Evolutionary conservation across 2,329 filamentous ascomycete species (phyloP).

Genomic region (Mariannaea sp.): DNA sequence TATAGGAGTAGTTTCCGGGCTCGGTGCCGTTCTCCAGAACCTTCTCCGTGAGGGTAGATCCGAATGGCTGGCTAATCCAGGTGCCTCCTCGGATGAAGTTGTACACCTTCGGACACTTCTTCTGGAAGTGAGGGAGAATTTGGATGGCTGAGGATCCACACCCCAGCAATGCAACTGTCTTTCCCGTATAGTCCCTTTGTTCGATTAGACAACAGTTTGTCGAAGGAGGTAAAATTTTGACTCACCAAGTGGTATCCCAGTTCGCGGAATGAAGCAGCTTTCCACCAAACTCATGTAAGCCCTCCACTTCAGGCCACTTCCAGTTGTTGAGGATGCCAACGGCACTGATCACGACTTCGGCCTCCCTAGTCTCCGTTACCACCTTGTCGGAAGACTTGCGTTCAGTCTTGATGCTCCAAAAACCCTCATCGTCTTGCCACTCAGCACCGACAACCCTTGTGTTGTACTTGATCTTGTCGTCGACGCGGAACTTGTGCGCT

Average conservation of each 20-base stretch:
- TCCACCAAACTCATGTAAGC: not conserved
- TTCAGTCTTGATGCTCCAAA: not conserved
- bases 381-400: not conserved
- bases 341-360: constrained; percentile 1
- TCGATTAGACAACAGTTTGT: not conserved
- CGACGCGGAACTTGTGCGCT: constrained; percentile 64
- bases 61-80: constrained; percentile 1
- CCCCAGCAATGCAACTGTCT: not conserved
- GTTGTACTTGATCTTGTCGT: constrained; percentile 54
- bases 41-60: not conserved
- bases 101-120: not conserved
- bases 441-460: not conserved
- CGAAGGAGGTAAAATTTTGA: not conserved
- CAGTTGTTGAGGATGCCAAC: constrained; percentile 1
- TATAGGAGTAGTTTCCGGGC: not conserved
- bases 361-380: not conserved
- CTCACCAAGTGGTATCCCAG: constrained; percentile 2
- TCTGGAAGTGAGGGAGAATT: not conserved
- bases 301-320: constrained; percentile 1
- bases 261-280: not conserved
- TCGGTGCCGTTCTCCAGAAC: not conserved
- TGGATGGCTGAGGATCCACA: constrained; percentile 1
- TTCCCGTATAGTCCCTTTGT: constrained; percentile 3
- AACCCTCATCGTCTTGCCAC: not conserved
- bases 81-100: constrained; percentile 1